Evolutionary conservation across 768 basidiomycete genomes (phyloP).

Genomic region (Xerocomus spinulosus): DNA sequence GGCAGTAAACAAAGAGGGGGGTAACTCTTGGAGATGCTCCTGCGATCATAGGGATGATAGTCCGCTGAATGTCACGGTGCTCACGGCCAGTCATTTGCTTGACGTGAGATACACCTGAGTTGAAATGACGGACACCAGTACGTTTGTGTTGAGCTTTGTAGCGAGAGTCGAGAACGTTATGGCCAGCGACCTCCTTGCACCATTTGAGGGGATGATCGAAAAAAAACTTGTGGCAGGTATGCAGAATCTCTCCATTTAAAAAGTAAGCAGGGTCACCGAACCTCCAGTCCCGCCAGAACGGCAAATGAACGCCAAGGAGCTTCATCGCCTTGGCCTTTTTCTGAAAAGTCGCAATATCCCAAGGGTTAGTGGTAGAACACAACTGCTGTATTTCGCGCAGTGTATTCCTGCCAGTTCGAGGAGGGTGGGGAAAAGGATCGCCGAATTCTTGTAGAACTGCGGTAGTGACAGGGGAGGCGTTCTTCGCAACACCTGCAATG

Average conservation of each 20-base stretch:
- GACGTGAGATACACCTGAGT: conserved; percentile 31
- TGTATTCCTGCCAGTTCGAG: background rate
- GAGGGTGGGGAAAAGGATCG: background rate
- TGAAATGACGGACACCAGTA: conserved; percentile 33
- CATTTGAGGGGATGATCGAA: conserved; percentile 12
- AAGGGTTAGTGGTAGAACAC: background rate
- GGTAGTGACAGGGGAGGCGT: background rate
- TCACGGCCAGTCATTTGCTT: background rate
- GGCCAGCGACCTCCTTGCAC: conserved; percentile 6
- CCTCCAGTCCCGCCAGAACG: background rate
- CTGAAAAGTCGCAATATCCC: background rate
- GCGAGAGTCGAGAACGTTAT: background rate
- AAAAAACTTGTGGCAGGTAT: conserved; percentile 13
- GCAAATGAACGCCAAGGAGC: background rate
- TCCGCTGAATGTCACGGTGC: background rate
- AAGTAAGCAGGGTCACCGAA: background rate
- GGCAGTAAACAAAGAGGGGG: background rate
- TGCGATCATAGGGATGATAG: background rate
- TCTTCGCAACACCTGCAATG: conserved; percentile 9
- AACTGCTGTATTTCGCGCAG: background rate
- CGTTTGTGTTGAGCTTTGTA: conserved; percentile 5
- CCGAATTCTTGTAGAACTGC: background rate
- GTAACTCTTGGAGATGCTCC: background rate
- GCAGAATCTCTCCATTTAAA: background rate
- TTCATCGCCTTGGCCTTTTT: background rate